Evolutionary conservation across 2,329 filamentous ascomycete genomes (phyloP), one percentile per base, ranked within the genome.

Genomic region (Basipetospora chlamydospora): DNA sequence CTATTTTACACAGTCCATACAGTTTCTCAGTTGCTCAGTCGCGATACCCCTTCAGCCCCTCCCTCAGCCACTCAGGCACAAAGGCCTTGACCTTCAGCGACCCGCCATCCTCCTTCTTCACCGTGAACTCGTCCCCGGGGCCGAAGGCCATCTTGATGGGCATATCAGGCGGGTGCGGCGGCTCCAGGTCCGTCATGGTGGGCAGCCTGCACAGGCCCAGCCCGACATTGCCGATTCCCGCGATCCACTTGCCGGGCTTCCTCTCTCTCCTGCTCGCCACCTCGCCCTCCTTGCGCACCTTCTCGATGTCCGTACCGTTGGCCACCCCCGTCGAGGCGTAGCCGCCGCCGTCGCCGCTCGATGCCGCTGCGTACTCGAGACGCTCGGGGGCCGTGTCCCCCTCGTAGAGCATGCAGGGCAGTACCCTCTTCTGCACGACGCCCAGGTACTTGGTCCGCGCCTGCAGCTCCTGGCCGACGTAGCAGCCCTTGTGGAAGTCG

Each of bases 401-500:
- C 6, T 60, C 61, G 54, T 88, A 90, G 12, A 95, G 50, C 44
- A 80, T 60, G 23, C 88, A 77, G 0, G 90, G 90, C 36, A 98
- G 56, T 34, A 96, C 74, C 34, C 90, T 71, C 66, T 95, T 94
- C 42, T 90, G 70, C 28, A 98, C 84, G 12, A 98, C 84, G 16
- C 90, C 90, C 10, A 81, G 87, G 58, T 98, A 90, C 54, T 87
- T 80, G 2, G 90, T 98, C 28, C 90, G 79, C 45, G 96, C 94
- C 2, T 90, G 96, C 44, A 98, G 69, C 57, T 98, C 90, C 59
- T 98, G 90, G 0, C 90, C 90, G 6, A 96, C 75, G 56, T 98
- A 98, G 59, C 90, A 98, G 6, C 90, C 90, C 61, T 98, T 98
- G 51, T 76, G 76, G 61, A 90, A 98, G 58, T 95, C 84, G 45